These are phyloP conservation scores for Ceratocystis albifundus DNA, from an alignment of 2,329 filamentous ascomycete genomes.

Conservation along the genomic window DNA sequence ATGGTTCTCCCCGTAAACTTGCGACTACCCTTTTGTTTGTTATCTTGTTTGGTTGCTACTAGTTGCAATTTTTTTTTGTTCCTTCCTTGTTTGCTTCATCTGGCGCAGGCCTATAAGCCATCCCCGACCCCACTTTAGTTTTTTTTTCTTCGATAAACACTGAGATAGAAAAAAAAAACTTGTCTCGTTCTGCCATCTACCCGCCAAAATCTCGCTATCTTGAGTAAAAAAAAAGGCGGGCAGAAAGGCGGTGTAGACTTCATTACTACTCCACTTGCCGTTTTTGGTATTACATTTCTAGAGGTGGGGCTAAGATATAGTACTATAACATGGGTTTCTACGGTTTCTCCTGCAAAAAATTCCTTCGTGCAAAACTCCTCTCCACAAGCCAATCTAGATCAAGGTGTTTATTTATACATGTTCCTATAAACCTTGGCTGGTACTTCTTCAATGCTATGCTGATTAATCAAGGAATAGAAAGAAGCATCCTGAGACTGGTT, in stretches of 20 bases:
- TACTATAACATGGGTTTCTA: neutral
- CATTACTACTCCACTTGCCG: slow-evolving; percentile 15
- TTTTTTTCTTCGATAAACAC: slow-evolving; percentile 8
- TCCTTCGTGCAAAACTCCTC: neutral
- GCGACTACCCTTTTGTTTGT: neutral
- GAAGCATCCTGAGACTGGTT: too few species aligned
- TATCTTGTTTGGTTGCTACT: slow-evolving; percentile 9
- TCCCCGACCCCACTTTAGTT: slow-evolving; percentile 16
- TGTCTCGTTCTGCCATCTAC: slow-evolving; percentile 8
- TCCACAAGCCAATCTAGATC: neutral
- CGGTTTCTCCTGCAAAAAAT: neutral
- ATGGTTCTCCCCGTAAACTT: neutral
- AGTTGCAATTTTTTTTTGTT: slow-evolving; percentile 10
- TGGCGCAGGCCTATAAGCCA: neutral
- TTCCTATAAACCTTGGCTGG: neutral
- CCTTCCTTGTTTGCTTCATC: slow-evolving; percentile 15
- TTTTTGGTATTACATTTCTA: neutral
- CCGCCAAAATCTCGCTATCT: too few species aligned
- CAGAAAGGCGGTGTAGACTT: slow-evolving; percentile 14
- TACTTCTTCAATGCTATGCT: neutral
- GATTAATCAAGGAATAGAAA: too few species aligned
- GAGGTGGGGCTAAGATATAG: neutral
- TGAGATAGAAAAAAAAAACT: slow-evolving; percentile 3
- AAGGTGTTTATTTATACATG: neutral
- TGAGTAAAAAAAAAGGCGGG: neutral